Evolutionary conservation across 2,329 filamentous ascomycete genomes (phyloP).

Genomic region (Achaetomium macrosporum): DNA sequence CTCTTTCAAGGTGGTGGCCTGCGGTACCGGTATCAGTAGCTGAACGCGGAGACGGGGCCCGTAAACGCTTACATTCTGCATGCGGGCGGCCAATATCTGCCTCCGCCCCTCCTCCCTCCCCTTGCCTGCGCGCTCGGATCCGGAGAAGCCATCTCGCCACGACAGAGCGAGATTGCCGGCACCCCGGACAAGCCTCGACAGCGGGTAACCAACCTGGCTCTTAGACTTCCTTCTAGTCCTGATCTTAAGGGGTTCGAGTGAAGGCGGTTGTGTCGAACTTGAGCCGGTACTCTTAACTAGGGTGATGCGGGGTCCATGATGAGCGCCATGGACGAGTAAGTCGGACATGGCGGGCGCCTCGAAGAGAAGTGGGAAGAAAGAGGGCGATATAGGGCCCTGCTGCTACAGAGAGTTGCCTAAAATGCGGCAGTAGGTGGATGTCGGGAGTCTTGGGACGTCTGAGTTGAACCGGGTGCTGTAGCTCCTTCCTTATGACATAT

Average conservation of each 20-base stretch:
- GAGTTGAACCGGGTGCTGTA: too few relatives aligned
- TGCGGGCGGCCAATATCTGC: constrained; percentile 55
- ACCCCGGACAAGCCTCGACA: constrained; percentile 24
- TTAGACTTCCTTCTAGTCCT: constrained; percentile 10
- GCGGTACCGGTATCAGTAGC: constrained; percentile 16
- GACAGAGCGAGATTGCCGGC: constrained; percentile 40
- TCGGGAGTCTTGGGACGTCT: too few relatives aligned
- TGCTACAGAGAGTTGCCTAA: neutral
- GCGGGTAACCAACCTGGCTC: constrained; percentile 8
- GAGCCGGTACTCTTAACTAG: constrained; percentile 3
- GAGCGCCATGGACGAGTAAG: constrained; percentile 17
- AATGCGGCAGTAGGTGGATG: too few relatives aligned
- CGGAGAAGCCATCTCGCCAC: constrained; percentile 48
- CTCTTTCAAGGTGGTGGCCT: constrained; percentile 63
- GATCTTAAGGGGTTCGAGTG: neutral
- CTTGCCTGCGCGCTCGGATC: constrained; percentile 43
- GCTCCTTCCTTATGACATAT: too few relatives aligned
- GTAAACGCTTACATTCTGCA: constrained; percentile 54
- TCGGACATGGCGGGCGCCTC: constrained; percentile 18
- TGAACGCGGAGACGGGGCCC: neutral
- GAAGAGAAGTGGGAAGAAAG: neutral
- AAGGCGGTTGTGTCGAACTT: neutral
- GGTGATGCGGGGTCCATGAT: constrained; percentile 11
- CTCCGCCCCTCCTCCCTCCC: constrained; percentile 51
- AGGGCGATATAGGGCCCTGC: neutral